Conservation (phyloP, 73 alveolate genomes). For the Breviolum minutum region DNA sequence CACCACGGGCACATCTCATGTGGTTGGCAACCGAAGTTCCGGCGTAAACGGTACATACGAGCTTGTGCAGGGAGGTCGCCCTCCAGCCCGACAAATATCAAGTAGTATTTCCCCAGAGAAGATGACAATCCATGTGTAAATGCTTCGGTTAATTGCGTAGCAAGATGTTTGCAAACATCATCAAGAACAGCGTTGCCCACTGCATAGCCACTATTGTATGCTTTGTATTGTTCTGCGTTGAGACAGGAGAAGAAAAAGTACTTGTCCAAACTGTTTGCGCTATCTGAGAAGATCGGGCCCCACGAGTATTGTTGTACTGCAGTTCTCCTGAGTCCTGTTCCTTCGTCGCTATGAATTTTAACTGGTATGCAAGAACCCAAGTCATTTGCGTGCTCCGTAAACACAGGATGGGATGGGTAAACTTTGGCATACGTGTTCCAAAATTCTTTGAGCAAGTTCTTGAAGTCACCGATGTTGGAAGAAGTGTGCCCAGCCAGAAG, state of each 20-base stretch:
- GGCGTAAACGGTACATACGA: neutral
- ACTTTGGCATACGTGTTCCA: neutral
- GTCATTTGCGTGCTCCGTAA: neutral
- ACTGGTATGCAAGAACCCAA: neutral
- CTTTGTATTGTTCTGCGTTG: neutral
- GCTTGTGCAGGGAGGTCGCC: slow-evolving; percentile 42
- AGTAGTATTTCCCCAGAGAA: too few species aligned
- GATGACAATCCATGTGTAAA: neutral
- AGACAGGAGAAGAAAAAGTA: slow-evolving; percentile 19
- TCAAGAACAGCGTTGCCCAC: slow-evolving; percentile 5
- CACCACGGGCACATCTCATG: neutral
- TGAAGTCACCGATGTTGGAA: neutral
- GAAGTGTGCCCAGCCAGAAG: neutral
- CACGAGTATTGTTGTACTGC: neutral
- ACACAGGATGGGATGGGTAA: neutral
- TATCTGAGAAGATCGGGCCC: neutral
- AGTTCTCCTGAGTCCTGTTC: neutral
- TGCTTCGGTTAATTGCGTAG: neutral
- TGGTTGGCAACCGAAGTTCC: neutral
- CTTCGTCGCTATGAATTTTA: neutral
- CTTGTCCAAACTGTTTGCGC: neutral
- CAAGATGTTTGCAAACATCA: neutral
- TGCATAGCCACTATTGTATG: neutral
- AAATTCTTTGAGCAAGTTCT: neutral
- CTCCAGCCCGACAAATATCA: neutral